Percentiles rank a stretch among this genome's conserved stretches.
phyloP scores from a whole-genome alignment of 805 yeast species.

The Schizosaccharomyces japonicus region DNA sequence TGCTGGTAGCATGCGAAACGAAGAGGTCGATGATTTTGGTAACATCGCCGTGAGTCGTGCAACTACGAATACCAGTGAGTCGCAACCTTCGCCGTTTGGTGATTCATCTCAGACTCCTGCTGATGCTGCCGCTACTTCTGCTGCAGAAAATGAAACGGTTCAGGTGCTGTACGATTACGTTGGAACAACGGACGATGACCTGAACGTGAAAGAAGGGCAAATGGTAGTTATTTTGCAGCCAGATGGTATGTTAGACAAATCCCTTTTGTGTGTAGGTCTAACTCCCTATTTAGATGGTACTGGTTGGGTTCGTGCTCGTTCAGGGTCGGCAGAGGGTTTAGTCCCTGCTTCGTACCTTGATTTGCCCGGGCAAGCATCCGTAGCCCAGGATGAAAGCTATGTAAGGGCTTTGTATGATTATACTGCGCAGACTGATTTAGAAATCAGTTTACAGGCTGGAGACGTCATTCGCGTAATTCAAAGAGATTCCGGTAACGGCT shows the following conservation, averaged over 20 bases:
- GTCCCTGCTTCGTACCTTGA: conserved; percentile 70
- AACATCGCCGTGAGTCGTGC: no score
- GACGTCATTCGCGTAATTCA: conserved; percentile 43
- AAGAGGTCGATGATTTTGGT: no score
- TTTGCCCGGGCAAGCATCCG: conserved; percentile 29
- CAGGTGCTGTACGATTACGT: conserved; percentile 42
- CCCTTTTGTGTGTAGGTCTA: no score
- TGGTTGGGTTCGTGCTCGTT: conserved; percentile 68
- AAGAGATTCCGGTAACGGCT: conserved; percentile 58
- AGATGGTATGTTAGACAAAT: conserved; percentile 21
- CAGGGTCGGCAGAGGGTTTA: conserved; percentile 36
- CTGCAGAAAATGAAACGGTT: conserved; percentile 12
- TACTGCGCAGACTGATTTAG: conserved; percentile 56
- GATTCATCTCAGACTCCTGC: background rate
- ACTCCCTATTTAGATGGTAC: conserved; percentile 39
- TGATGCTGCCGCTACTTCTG: background rate
- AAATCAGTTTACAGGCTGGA: conserved; percentile 45
- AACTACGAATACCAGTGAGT: no score
- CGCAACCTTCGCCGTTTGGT: no score
- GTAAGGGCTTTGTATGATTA: conserved; percentile 55
- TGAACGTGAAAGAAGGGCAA: conserved; percentile 37
- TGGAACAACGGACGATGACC: conserved; percentile 56
- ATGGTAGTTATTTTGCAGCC: conserved; percentile 29
- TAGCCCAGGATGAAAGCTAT: conserved; percentile 39
- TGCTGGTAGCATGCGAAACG: no score